Percentiles rank a stretch among this genome's conserved stretches.
Evolutionary conservation across 371 early-diverging fungal genomes (phyloP).

Genomic region (Apophysomyces variabilis): DNA sequence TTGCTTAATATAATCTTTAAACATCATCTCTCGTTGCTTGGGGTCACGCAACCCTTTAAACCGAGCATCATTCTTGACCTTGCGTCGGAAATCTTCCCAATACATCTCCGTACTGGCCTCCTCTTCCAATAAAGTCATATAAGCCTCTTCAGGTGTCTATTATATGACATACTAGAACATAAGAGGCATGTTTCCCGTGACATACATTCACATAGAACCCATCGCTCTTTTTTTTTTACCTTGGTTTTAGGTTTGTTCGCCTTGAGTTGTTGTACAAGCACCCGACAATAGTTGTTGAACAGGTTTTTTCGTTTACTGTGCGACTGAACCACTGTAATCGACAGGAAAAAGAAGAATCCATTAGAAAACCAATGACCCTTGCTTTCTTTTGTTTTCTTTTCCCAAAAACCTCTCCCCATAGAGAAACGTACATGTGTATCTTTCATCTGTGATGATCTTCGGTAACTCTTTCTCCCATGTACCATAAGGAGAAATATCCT

Average conservation of each 20-base stretch:
- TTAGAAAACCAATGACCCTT: slow-evolving; percentile 12
- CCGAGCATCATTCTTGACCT: slow-evolving; percentile 60
- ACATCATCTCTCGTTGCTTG: slow-evolving; percentile 57
- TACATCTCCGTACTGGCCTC: slow-evolving; percentile 53
- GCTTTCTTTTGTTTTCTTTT: slow-evolving; percentile 18
- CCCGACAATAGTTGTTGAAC: slow-evolving; percentile 75
- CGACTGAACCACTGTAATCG: slow-evolving; percentile 33
- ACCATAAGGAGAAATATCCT: slow-evolving; percentile 72
- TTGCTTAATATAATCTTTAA: slow-evolving; percentile 57
- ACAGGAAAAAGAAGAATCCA: slow-evolving; percentile 7
- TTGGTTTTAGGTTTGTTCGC: slow-evolving; percentile 44
- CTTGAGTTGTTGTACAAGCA: slow-evolving; percentile 58
- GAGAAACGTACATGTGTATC: slow-evolving; percentile 51
- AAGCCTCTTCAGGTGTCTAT: slow-evolving; percentile 57
- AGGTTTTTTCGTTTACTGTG: slow-evolving; percentile 54
- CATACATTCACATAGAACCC: background rate
- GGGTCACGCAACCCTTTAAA: slow-evolving; percentile 51
- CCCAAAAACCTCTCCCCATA: background rate
- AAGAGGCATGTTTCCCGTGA: slow-evolving; percentile 1
- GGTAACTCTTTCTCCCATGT: slow-evolving; percentile 74
- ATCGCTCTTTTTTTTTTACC: slow-evolving; percentile 35
- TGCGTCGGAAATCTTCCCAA: slow-evolving; percentile 71
- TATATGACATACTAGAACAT: background rate
- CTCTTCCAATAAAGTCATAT: slow-evolving; percentile 49
- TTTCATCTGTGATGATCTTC: slow-evolving; percentile 57